phyloP scores from a whole-genome alignment of 805 yeast genomes.

The Hanseniaspora guilliermondii region DNA sequence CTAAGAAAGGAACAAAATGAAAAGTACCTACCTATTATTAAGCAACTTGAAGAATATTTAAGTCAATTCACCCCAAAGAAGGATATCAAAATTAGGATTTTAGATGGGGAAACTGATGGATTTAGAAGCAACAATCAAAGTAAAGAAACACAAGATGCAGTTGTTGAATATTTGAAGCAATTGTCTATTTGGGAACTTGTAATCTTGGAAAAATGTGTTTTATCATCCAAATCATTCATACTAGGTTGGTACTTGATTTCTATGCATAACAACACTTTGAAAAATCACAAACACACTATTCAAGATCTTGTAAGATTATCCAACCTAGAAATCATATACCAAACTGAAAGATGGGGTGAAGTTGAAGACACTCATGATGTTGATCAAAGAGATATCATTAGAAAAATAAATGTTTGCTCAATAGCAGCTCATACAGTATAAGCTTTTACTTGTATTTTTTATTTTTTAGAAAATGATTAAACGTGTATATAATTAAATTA shows the following conservation, averaged over 20 bases:
- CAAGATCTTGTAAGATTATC: slow-evolving; percentile 69
- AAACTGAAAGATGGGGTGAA: slow-evolving; percentile 91
- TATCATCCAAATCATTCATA: slow-evolving; percentile 74
- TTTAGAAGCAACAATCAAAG: slow-evolving; percentile 69
- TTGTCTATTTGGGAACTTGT: slow-evolving; percentile 69
- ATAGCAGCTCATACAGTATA: slow-evolving; percentile 31
- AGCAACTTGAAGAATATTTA: slow-evolving; percentile 50
- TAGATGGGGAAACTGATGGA: slow-evolving; percentile 77
- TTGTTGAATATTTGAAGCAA: slow-evolving; percentile 46
- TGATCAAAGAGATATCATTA: slow-evolving; percentile 77
- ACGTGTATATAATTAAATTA: neutral
- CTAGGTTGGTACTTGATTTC: slow-evolving; percentile 62
- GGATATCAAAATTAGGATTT: slow-evolving; percentile 36
- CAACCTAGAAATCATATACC: slow-evolving; percentile 69
- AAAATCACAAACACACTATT: slow-evolving; percentile 32
- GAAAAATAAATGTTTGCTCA: slow-evolving; percentile 72
- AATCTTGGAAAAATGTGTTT: slow-evolving; percentile 80
- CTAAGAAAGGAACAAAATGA: slow-evolving; percentile 71
- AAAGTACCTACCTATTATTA: slow-evolving; percentile 61
- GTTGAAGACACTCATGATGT: slow-evolving; percentile 98
- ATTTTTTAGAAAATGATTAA: neutral
- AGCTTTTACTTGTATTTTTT: neutral
- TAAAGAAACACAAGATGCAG: slow-evolving; percentile 46
- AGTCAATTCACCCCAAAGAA: slow-evolving; percentile 26
- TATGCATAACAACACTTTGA: slow-evolving; percentile 23